Conservation (phyloP, 2,329 filamentous ascomycete genomes). For the Colletotrichum falcatum region DNA sequence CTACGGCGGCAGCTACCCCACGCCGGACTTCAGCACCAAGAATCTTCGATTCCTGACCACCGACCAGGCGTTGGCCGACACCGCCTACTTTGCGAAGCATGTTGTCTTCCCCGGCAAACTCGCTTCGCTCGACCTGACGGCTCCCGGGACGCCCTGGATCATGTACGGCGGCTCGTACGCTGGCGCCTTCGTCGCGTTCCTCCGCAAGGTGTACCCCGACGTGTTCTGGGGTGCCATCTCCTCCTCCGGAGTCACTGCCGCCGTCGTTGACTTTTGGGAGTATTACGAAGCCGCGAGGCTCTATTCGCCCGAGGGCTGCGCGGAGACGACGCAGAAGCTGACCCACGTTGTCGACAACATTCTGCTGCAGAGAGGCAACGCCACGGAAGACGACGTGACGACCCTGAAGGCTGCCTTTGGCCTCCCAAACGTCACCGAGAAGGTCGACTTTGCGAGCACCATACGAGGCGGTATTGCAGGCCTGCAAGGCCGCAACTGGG, state of each 20-base stretch:
- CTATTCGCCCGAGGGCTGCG: conserved; percentile 69
- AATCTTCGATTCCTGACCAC: conserved; percentile 86
- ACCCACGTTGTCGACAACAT: conserved; percentile 65
- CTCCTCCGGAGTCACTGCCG: conserved; percentile 82
- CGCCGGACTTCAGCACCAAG: conserved; percentile 71
- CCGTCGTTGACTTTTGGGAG: conserved; percentile 81
- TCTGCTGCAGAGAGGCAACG: conserved; percentile 52
- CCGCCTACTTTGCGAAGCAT: conserved; percentile 82
- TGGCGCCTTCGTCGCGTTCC: conserved; percentile 81
- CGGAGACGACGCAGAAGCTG: conserved; percentile 70
- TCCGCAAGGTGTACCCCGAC: conserved; percentile 81
- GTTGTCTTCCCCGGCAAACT: conserved; percentile 75
- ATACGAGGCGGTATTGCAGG: conserved; percentile 56
- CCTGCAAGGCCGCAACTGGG: conserved; percentile 66
- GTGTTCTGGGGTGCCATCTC: conserved; percentile 83
- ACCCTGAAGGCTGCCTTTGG: conserved; percentile 62
- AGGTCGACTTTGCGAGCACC: conserved; percentile 62
- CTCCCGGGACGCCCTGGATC: conserved; percentile 76
- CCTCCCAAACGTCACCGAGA: conserved; percentile 54
- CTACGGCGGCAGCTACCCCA: conserved; percentile 82
- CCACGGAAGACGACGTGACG: conserved; percentile 36
- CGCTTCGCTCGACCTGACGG: conserved; percentile 74
- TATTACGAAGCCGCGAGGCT: conserved; percentile 65
- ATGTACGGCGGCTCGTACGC: conserved; percentile 88
- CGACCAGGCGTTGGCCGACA: conserved; percentile 84